Evolutionary conservation across 2,329 filamentous ascomycete species (phyloP).

Genomic region (Pseudogymnoascus sp.): DNA sequence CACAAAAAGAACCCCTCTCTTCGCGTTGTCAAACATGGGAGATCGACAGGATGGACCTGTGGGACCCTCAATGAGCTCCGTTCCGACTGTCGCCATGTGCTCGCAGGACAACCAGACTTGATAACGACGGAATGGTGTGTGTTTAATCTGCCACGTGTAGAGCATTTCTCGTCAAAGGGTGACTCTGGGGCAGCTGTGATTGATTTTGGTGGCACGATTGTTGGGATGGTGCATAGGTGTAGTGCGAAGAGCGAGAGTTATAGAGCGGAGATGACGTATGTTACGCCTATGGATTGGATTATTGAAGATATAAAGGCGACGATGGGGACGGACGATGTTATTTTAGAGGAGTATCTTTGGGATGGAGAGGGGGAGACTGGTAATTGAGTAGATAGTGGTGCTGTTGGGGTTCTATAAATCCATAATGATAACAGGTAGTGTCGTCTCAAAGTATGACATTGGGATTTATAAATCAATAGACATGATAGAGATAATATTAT

Average conservation of each 20-base stretch:
- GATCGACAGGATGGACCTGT: neutral
- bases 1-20: neutral
- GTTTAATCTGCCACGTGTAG: neutral
- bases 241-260: neutral
- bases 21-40: neutral
- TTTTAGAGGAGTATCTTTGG: neutral
- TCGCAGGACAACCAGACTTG: neutral
- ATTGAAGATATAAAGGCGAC: neutral
- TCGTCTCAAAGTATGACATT: neutral
- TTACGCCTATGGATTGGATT: constrained; percentile 5
- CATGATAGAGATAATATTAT: neutral
- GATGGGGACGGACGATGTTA: neutral
- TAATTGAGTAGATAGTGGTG: neutral
- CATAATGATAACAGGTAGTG: neutral
- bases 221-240: constrained; percentile 4
- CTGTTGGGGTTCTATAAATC: neutral
- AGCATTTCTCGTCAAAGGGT: neutral
- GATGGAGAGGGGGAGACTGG: neutral
- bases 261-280: neutral
- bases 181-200: constrained; percentile 1
- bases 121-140: constrained; percentile 5
- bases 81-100: constrained; percentile 4
- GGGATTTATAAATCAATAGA: neutral
- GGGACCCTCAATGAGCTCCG: neutral
- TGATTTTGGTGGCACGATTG: neutral